phyloP scores from a whole-genome alignment of 768 basidiomycete genomes.

The Suillus luteus region DNA sequence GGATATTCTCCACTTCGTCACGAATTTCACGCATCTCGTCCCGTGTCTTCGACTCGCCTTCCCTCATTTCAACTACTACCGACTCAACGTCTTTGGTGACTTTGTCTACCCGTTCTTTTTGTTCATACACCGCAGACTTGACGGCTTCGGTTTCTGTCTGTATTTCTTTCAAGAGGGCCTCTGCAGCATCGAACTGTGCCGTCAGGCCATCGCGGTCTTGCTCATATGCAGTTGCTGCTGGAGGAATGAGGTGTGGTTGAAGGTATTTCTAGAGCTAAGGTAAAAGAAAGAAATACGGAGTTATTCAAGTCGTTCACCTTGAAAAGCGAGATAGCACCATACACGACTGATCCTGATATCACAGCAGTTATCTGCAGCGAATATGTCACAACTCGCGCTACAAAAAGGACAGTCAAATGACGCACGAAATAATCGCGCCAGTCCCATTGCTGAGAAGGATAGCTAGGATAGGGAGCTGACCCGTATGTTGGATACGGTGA shows the following conservation, averaged over 20 bases:
- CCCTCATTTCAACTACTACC: slow-evolving; percentile 73
- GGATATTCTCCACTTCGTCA: slow-evolving; percentile 86
- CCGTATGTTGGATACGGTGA: slow-evolving; percentile 47
- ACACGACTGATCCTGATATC: slow-evolving; percentile 82
- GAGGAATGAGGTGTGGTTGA: slow-evolving; percentile 87
- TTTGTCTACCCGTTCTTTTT: slow-evolving; percentile 70
- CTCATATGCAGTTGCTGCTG: slow-evolving; percentile 86
- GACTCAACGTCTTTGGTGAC: slow-evolving; percentile 72
- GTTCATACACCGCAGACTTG: slow-evolving; percentile 71
- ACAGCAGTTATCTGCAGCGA: slow-evolving; percentile 81
- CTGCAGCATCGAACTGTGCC: slow-evolving; percentile 89
- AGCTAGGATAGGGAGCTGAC: slow-evolving; percentile 39
- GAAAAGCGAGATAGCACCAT: slow-evolving; percentile 78
- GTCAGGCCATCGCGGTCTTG: slow-evolving; percentile 81
- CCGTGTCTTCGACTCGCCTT: slow-evolving; percentile 74
- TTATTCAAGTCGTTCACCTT: slow-evolving; percentile 48
- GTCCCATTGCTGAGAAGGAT: slow-evolving; percentile 66
- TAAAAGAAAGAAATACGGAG: slow-evolving; percentile 13
- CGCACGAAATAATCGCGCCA: slow-evolving; percentile 98
- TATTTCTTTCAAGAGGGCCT: slow-evolving; percentile 78
- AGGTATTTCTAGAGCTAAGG: slow-evolving; percentile 74
- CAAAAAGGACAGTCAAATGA: slow-evolving; percentile 12
- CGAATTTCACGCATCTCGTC: slow-evolving; percentile 92
- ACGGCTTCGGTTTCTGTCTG: slow-evolving; percentile 76
- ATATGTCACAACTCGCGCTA: slow-evolving; percentile 10